Percentiles rank a stretch among this genome's conserved stretches.
phyloP scores from a whole-genome alignment of 495 filamentous ascomycete genomes.

The Penicillium arizonense region DNA sequence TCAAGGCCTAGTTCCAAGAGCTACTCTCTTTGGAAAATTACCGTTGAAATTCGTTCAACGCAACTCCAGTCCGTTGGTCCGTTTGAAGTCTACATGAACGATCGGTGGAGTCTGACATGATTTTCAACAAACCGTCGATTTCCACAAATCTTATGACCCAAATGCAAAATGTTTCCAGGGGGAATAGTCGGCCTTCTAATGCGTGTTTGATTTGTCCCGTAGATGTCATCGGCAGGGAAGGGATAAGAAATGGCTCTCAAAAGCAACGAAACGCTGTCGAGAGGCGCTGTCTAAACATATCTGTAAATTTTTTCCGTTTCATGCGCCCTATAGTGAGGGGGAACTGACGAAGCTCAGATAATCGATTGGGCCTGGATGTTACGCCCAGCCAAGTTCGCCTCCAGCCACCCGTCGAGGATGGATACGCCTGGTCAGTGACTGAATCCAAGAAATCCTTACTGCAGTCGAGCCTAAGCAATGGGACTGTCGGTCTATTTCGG shows the following conservation, averaged over 20 bases:
- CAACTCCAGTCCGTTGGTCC: too few species aligned
- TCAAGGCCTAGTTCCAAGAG: too few species aligned
- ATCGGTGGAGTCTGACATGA: too few species aligned
- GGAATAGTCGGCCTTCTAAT: too few species aligned
- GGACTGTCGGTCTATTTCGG: background rate
- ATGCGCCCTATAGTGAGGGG: background rate
- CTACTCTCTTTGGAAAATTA: too few species aligned
- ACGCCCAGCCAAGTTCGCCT: background rate
- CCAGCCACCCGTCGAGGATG: background rate
- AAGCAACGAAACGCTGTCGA: background rate
- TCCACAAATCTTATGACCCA: too few species aligned
- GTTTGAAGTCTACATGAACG: too few species aligned
- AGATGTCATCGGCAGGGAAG: too few species aligned
- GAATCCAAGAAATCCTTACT: background rate
- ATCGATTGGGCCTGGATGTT: background rate
- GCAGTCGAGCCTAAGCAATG: background rate
- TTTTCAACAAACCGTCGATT: too few species aligned
- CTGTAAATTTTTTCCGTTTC: background rate
- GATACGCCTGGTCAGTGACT: conserved; percentile 7
- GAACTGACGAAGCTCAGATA: background rate
- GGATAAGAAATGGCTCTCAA: background rate
- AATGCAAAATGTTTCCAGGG: too few species aligned
- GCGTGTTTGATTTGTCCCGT: too few species aligned
- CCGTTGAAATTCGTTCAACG: too few species aligned
- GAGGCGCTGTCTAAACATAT: background rate